These are phyloP conservation scores for Geotrichum europaeum DNA, from an alignment of 1,139 yeast genomes.

Conservation along the genomic window DNA sequence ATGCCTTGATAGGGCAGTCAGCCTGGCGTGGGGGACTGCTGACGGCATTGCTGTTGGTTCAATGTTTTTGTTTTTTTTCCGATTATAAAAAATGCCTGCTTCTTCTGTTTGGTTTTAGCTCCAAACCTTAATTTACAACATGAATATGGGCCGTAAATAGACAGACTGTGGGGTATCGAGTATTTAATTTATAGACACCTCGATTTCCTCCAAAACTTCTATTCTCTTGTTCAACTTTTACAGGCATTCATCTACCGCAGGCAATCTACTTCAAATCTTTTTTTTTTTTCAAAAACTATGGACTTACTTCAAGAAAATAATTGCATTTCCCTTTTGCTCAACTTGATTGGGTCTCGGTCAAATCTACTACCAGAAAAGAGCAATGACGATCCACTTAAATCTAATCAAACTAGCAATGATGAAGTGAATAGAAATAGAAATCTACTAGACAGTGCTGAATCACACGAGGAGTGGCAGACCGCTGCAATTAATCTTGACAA, in stretches of 20 bases:
- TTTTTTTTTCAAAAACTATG: background rate
- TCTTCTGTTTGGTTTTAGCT: background rate
- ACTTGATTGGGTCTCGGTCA: background rate
- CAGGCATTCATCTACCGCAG: background rate
- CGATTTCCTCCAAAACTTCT: background rate
- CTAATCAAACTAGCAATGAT: slow-evolving; percentile 19
- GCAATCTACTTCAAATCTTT: background rate
- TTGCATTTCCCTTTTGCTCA: background rate
- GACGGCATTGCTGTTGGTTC: background rate
- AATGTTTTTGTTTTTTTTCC: background rate
- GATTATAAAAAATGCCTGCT: background rate
- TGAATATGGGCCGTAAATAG: background rate
- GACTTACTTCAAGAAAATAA: background rate
- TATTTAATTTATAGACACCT: background rate
- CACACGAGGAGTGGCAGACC: slow-evolving; percentile 66
- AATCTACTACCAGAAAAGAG: background rate
- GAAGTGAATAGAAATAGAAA: background rate
- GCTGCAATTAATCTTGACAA: slow-evolving; percentile 60
- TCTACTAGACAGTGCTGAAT: slow-evolving; percentile 37
- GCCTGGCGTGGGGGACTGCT: background rate
- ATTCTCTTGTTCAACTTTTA: background rate
- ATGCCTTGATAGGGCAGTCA: background rate
- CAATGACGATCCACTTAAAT: background rate
- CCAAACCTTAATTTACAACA: background rate
- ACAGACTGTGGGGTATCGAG: background rate